Evolutionary conservation across 1,284 basidiomycete genomes (phyloP).

Genomic region (Microbotryum intermedium): DNA sequence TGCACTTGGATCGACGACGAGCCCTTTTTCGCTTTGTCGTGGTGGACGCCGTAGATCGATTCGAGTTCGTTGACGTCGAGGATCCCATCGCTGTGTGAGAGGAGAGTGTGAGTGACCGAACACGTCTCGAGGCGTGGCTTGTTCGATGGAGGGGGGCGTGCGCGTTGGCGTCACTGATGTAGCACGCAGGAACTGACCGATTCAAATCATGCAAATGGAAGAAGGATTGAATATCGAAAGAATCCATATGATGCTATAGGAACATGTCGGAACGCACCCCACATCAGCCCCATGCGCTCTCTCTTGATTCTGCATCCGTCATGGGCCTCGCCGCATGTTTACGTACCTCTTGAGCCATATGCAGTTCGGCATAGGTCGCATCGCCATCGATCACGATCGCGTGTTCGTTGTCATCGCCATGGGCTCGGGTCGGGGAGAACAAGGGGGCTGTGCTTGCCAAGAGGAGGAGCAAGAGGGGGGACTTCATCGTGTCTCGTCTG

Average conservation of each 20-base stretch:
- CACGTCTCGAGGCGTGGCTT: background rate
- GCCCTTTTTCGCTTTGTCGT: slow-evolving; percentile 80
- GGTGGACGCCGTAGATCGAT: slow-evolving; percentile 69
- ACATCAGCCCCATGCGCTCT: too few species aligned
- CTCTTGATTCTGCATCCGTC: background rate
- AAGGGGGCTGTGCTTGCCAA: too few species aligned
- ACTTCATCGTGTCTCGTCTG: too few species aligned
- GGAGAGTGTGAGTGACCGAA: background rate
- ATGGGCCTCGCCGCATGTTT: background rate
- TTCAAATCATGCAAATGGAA: slow-evolving; percentile 36
- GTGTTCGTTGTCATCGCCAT: slow-evolving; percentile 6
- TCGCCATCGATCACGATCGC: slow-evolving; percentile 4
- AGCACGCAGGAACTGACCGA: slow-evolving; percentile 13
- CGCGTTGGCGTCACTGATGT: background rate
- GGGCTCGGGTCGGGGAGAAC: background rate
- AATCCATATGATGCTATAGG: slow-evolving; percentile 31
- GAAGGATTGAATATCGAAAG: slow-evolving; percentile 32
- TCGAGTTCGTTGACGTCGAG: slow-evolving; percentile 42
- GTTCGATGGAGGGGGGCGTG: too few species aligned
- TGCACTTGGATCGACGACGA: slow-evolving; percentile 73
- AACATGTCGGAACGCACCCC: background rate
- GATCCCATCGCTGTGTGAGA: slow-evolving; percentile 40
- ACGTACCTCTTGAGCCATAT: slow-evolving; percentile 32
- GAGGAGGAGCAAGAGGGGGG: too few species aligned
- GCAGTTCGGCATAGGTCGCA: slow-evolving; percentile 29